Evolutionary conservation across 2,329 filamentous ascomycete genomes (phyloP), one percentile per base, ranked within the genome.

Genomic region (Niveomyces coronatus): DNA sequence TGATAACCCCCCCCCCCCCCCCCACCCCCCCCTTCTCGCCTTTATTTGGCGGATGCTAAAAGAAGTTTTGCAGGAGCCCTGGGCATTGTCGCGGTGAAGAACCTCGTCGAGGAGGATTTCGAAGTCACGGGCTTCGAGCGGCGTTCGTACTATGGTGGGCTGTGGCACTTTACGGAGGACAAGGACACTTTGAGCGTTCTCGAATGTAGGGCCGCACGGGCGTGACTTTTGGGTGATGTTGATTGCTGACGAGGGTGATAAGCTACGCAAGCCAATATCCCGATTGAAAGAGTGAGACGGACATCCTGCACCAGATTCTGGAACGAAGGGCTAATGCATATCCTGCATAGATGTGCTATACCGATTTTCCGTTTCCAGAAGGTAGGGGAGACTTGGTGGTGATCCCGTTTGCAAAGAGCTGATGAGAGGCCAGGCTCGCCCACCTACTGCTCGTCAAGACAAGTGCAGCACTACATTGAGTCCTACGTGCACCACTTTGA

Each of bases 61-160:
- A 13, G 13, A 10, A 5, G 5, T 7, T 7, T 6, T 28, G 5
- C 13, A 39, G 37, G 37, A 2, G 37, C 30, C 3, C 27, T 39
- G 37, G 37, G 37, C 3, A 34, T 39, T 16, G 23, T 15, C 9
- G 15, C 24, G 14, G 49, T 64, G 35, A 69, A 68, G 48, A 61
- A 61, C 23, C 43, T 68, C 15, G 45, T 57, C 3, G 64, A 68
- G 39, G 63, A 65, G 47, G 62, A 63, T 6, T 68, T 67, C 37
- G 47, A 65, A 5, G 64, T 58, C 6, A 54, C 58, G 1, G 65
- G 58, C 4, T 68, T 68, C 31, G 66, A 69, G 31, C 51, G 55
- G 30, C 61, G 60, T 39, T 38, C 48, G 28, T 58, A 57, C 39
- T 47, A 64, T 17, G 65, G 65, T 9, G 65, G 66, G 0, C 46